Conservation (phyloP, 148 eudicot species). For the Agrostemma githago region DNA sequence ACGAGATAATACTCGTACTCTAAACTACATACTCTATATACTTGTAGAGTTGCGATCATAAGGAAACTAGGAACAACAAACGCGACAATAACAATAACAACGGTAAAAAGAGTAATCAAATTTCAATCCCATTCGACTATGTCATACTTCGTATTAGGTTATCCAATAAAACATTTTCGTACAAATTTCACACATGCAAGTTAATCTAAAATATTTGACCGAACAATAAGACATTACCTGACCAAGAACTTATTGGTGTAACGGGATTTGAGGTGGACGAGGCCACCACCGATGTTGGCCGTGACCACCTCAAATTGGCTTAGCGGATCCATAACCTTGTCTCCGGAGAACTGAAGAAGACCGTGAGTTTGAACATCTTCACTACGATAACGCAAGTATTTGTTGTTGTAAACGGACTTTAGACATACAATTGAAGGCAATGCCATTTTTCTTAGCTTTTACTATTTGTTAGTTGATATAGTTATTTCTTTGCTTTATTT, state of each 20-base stretch:
- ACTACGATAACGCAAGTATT: slow-evolving; percentile 14
- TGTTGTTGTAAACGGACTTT: slow-evolving; percentile 19
- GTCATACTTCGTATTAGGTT: too few species aligned
- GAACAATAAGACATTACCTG: not conserved
- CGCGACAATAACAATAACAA: too few species aligned
- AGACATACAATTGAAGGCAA: slow-evolving; percentile 7
- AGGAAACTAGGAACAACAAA: too few species aligned
- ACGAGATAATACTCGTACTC: too few species aligned
- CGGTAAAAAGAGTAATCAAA: too few species aligned
- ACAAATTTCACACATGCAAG: too few species aligned
- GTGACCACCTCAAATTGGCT: slow-evolving; percentile 18
- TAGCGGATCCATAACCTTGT: slow-evolving; percentile 6
- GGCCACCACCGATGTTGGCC: not conserved
- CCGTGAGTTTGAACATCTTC: slow-evolving; percentile 10
- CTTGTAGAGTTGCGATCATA: too few species aligned
- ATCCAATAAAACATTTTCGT: too few species aligned
- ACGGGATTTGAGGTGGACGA: slow-evolving; percentile 10
- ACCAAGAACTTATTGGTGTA: slow-evolving; percentile 16
- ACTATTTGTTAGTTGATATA: too few species aligned
- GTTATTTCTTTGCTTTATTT: not conserved
- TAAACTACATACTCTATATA: too few species aligned
- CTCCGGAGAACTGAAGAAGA: slow-evolving; percentile 11
- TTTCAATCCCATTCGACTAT: too few species aligned
- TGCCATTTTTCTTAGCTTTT: not conserved
- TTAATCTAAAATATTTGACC: too few species aligned